Evolutionary conservation across 2,329 filamentous ascomycete species (phyloP), one percentile per base, ranked within the genome.

Genomic region (Endoconidiophora laricicola): DNA sequence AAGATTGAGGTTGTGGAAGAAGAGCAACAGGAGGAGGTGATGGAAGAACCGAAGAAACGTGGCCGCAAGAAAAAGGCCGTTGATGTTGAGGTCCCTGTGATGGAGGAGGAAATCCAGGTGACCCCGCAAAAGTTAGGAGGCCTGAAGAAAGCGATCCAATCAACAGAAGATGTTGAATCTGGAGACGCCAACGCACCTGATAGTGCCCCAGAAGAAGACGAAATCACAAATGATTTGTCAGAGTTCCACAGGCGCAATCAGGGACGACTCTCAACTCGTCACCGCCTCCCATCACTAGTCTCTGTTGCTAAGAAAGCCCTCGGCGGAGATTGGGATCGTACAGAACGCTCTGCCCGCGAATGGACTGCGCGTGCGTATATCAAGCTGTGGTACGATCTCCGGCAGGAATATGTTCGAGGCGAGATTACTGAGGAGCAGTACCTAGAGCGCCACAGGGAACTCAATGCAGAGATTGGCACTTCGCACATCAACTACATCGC

Each of bases 401-500:
- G 48, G 12, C 10, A 26, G 14, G 16, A 50, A 37, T 40, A 44
- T 14, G 52, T 49, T 2, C 39, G 51, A 5, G 57, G 53, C 20
- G 56, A 55, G 14, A 46, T 55, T 0, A 54, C 48, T 2, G n/a
- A 57, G 22, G 46, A 46, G 0, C 55, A 62, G 18, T 61, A 68
- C 6, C 56, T 55, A 20, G 52, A 49, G 9, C 58, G 57, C 20
- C 58, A 66, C 36, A 54, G 49, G 2, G 60, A 58, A 6, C 43
- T 65, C 60, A 61, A 64, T 44, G 56, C 56, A 2, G 56, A 56
- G 2, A 49, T 73, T 23, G 58, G 58, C 33, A 55, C 55, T 29
- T 52, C 65, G 38, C 60, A 63, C 49, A 62, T 61, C 51, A 63
- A 60, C 57, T 52, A 56, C 7, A 55, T 58, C 23, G 60, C 60